Base-by-base conservation (phyloP, 148 eudicot genomes). In the Vaccinium darrowii region DNA sequence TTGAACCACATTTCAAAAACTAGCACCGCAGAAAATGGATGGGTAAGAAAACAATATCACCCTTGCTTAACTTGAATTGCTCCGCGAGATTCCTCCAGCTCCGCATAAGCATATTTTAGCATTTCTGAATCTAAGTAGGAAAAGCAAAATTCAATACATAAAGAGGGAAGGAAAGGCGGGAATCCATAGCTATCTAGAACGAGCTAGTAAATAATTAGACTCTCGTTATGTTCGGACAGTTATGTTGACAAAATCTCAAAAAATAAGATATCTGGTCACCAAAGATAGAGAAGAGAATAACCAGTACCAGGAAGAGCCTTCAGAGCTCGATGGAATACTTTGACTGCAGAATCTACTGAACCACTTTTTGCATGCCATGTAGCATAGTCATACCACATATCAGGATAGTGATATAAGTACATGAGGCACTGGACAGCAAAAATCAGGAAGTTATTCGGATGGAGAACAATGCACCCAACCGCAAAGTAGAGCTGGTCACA, bases 331-430 rank as follows among this genome's bases (percentile, higher is more conserved):
- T 90, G 92, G 84, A 91, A 95, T 85, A 97, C 93, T 91, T 95
- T 97, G 76, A 95, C 83, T 12, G 99, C 98, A 73, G 99, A 87
- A 58, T 97, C 98, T 52, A 89, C 85, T 74, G 99, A 93, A 85
- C 99, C 99, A 90, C 91, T 89, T 92, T 92, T 95, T 76, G 94
- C 96, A 91, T 95, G 98, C 99, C 99, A 97, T 62, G 90, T 90
- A 79, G 98, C 98, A 92, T 95, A 95, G 86, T 97, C 98, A 79
- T 93, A 92, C 99, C 99, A 97, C 89, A 97, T 91, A 87, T 97
- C 99, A 88, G 99, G 99, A 87, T 93, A 97, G 87, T 95, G 99
- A 92, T 97, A 97, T 79, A 97, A 88, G 89, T 95, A 95, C 99
- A 97, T 97, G 89, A 97, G 94, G 88, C 98, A 97, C 99, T 97